These are phyloP conservation scores for Vanrija humicola DNA, from an alignment of 1,284 basidiomycete species.

Conservation along the genomic window DNA sequence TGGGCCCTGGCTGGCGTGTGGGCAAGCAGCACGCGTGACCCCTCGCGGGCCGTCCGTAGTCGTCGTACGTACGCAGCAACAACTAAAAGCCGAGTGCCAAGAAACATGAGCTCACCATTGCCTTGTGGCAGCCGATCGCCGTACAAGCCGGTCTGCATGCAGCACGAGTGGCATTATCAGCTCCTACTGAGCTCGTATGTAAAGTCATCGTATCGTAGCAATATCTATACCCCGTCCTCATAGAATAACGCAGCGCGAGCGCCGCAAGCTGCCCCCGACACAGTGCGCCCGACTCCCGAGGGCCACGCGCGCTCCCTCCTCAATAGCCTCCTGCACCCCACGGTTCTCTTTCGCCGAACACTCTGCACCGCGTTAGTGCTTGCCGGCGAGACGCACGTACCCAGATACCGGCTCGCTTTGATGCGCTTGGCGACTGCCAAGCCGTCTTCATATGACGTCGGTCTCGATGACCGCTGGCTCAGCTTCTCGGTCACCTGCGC, in stretches of 20 bases:
- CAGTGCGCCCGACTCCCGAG: slow-evolving; percentile 49
- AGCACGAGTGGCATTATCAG: too few species aligned
- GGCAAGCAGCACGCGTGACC: too few species aligned
- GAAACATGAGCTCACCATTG: too few species aligned
- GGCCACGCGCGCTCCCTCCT: slow-evolving; percentile 80
- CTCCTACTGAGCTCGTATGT: too few species aligned
- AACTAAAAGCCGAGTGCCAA: too few species aligned
- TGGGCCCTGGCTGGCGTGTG: too few species aligned
- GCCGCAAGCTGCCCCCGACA: slow-evolving; percentile 6
- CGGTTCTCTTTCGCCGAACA: slow-evolving; percentile 95
- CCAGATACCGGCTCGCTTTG: slow-evolving; percentile 85
- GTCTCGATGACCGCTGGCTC: slow-evolving; percentile 53
- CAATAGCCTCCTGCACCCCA: slow-evolving; percentile 86
- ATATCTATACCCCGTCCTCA: too few species aligned
- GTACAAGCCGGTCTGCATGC: too few species aligned
- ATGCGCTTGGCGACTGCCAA: slow-evolving; percentile 80
- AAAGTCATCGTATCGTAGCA: too few species aligned
- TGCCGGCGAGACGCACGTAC: slow-evolving; percentile 52
- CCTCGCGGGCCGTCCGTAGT: too few species aligned
- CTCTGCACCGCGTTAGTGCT: slow-evolving; percentile 55
- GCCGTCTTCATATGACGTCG: slow-evolving; percentile 86
- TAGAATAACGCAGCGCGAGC: slow-evolving; percentile 21
- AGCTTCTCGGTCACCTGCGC: slow-evolving; percentile 62
- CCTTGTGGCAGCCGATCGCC: too few species aligned
- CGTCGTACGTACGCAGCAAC: too few species aligned